Conservation (phyloP, 2,329 filamentous ascomycete species). For the Fusarium luffae region DNA sequence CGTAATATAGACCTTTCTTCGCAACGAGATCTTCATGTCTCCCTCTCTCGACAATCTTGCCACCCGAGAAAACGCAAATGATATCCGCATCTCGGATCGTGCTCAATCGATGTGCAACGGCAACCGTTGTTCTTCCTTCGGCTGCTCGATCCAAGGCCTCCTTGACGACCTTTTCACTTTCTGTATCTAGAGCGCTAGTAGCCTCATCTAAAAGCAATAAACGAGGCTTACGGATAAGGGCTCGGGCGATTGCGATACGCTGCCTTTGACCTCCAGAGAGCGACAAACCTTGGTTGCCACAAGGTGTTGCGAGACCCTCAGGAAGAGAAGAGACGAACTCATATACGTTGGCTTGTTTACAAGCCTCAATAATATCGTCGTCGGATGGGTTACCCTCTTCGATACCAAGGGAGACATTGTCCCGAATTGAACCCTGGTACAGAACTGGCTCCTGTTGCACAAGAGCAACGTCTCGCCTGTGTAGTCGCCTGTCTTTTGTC, state of each 20-base stretch:
- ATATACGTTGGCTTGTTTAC: conserved; percentile 65
- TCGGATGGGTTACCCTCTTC: conserved; percentile 47
- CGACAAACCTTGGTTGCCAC: conserved; percentile 74
- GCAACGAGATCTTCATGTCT: conserved; percentile 68
- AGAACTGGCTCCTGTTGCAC: conserved; percentile 57
- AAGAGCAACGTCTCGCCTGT: conserved; percentile 53
- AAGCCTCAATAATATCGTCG: conserved; percentile 60
- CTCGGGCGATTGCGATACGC: conserved; percentile 77
- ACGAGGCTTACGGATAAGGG: conserved; percentile 72
- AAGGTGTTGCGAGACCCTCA: conserved; percentile 70
- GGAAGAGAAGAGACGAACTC: conserved; percentile 67
- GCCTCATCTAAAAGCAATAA: conserved; percentile 80
- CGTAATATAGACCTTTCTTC: conserved; percentile 60
- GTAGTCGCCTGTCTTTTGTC: conserved; percentile 44
- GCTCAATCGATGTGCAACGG: conserved; percentile 71
- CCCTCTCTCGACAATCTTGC: conserved; percentile 66
- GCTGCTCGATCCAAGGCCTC: conserved; percentile 64
- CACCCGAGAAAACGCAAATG: conserved; percentile 68
- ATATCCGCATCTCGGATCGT: conserved; percentile 67
- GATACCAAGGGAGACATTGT: conserved; percentile 65
- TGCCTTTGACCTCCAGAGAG: conserved; percentile 80
- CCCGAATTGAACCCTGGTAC: conserved; percentile 63
- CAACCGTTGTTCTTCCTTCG: conserved; percentile 64
- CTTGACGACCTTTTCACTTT: conserved; percentile 74
- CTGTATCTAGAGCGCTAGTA: conserved; percentile 71